Percentiles rank a stretch among this genome's conserved stretches.
Evolutionary conservation across 2,329 filamentous ascomycete species (phyloP).

Genomic region (Colletotrichum higginsianum): DNA sequence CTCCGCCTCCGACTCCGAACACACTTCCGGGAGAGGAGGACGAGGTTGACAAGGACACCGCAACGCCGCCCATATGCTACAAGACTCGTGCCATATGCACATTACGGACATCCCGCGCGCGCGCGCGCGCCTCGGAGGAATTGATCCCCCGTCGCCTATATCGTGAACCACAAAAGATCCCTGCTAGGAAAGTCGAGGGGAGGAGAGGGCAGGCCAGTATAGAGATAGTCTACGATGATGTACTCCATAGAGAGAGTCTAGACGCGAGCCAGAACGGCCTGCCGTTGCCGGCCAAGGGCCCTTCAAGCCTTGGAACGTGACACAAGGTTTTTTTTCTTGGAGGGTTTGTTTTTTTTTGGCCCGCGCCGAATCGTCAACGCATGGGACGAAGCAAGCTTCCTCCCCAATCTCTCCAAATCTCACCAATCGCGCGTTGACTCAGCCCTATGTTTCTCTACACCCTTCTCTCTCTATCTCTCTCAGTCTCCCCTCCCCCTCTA

Average conservation of each 20-base stretch:
- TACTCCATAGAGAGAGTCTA: background rate
- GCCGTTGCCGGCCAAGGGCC: background rate
- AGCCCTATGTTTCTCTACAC: slow-evolving; percentile 25
- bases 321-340: background rate
- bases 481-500: too few relatives aligned
- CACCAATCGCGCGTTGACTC: slow-evolving; percentile 22
- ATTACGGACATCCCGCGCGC: background rate
- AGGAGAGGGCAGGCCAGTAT: background rate
- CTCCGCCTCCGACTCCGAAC: background rate
- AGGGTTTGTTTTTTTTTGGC: background rate
- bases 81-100: too few relatives aligned
- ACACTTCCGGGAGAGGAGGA: background rate
- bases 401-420: background rate
- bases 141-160: slow-evolving; percentile 29
- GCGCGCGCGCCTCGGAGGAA: slow-evolving; percentile 31
- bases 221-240: background rate
- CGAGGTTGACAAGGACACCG: slow-evolving; percentile 8
- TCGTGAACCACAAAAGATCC: background rate
- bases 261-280: background rate
- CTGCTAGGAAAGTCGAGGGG: background rate
- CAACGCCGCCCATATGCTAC: too few relatives aligned
- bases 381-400: slow-evolving; percentile 23
- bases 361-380: background rate
- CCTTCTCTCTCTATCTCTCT: too few relatives aligned
- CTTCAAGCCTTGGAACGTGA: too few relatives aligned